Evolutionary conservation across 2,329 filamentous ascomycete genomes (phyloP), one percentile per base, ranked within the genome.

Genomic region (Penicillium paneum): DNA sequence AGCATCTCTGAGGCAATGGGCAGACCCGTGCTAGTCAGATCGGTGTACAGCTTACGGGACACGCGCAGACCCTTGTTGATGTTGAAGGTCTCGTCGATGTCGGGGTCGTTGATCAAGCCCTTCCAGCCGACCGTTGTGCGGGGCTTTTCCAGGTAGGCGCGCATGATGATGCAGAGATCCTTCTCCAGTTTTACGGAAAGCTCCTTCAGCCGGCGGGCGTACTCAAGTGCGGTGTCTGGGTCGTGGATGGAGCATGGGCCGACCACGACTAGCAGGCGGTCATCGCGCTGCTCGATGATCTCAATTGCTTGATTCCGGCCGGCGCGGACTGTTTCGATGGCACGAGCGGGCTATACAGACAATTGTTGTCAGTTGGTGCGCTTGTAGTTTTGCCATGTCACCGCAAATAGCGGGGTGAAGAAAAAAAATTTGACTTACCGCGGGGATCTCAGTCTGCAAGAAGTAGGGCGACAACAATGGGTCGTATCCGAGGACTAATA

Each of bases 121-220:
- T 99, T 99, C 94, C 94, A 99, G 71, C 94, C 94, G 46, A 99
- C 92, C 0, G 94, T 99, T 46, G 94, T 99, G 58, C 94, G 88
- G 39, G 94, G 94, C 83, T 99, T 99, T 82, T 99, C 94, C 48
- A 99, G 88, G 83, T 99, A 99, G 71, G 92, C 91, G 67, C 94
- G 90, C 94, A 99, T 99, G 69, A 99, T 87, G 73, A 99, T 89
- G 74, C 87, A 87, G 43, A 99, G 82, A 72, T 97, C 92, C 65
- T 85, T 81, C 58, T 86, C 85, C 59, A 97, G 86, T 80, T 88
- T 90, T 61, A 89, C 84, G 56, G 91, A 84, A 44, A 97, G 79
- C 49, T 81, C 77, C 77, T 91, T 89, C 45, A 99, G 83, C 54
- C 87, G 85, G 59, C 82, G 78, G 72, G 89, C 90, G 81, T 99